Evolutionary conservation across 768 basidiomycete genomes (phyloP).

Genomic region (Tulasnella sp.): DNA sequence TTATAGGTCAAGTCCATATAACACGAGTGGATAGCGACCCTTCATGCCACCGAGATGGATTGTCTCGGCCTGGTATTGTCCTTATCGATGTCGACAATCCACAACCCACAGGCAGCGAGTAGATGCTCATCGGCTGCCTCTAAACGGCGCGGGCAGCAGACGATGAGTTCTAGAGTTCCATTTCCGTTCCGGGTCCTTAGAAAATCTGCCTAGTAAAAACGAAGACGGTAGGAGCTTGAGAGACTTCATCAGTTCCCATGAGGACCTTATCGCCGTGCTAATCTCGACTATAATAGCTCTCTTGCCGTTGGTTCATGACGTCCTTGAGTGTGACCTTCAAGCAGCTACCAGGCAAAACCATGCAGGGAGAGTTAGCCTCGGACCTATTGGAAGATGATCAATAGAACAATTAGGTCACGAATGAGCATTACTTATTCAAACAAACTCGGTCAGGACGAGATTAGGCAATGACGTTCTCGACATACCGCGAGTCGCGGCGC

Average conservation of each 20-base stretch:
- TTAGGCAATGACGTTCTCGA: constrained; percentile 89
- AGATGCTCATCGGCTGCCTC: constrained; percentile 91
- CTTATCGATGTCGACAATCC: constrained; percentile 93
- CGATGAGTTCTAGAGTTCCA: constrained; percentile 91
- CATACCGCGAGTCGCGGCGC: constrained; percentile 88
- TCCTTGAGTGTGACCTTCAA: constrained; percentile 36
- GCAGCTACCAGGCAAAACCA: constrained; percentile 35
- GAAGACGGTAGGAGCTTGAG: constrained; percentile 53
- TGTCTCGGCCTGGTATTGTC: constrained; percentile 95
- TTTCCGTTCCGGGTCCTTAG: constrained; percentile 77
- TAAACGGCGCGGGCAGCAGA: constrained; percentile 93
- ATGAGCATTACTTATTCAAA: constrained; percentile 42
- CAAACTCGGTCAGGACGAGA: constrained; percentile 85
- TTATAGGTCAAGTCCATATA: constrained; percentile 99
- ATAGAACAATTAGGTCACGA: constrained; percentile 30
- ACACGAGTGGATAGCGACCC: constrained; percentile 94
- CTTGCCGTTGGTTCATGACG: constrained; percentile 58
- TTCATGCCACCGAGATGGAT: constrained; percentile 99
- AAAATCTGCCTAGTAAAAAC: constrained; percentile 50
- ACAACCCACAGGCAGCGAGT: constrained; percentile 36
- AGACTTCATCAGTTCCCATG: constrained; percentile 85
- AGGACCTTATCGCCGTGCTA: constrained; percentile 81
- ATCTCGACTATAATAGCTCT: constrained; percentile 48
- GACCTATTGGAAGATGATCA: constrained; percentile 43
- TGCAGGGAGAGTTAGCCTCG: constrained; percentile 35